These are phyloP conservation scores for Aureobasidium vineae DNA, from an alignment of 2,329 filamentous ascomycete genomes.

Conservation along the genomic window DNA sequence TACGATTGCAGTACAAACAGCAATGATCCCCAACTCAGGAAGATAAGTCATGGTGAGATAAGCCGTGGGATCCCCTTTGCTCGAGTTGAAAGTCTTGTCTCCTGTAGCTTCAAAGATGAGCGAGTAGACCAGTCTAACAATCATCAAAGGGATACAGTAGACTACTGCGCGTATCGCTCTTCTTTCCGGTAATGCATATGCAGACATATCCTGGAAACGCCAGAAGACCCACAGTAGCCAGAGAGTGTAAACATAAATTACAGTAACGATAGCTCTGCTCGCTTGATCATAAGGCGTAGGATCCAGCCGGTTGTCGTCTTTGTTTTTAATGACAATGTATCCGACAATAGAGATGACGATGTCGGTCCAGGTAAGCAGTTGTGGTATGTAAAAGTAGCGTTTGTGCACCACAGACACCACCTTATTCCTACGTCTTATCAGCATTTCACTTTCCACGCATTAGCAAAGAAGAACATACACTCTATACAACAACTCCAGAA, in stretches of 20 bases:
- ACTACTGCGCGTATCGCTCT: background rate
- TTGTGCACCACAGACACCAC: background rate
- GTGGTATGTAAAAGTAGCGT: background rate
- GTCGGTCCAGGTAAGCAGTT: background rate
- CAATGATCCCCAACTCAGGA: background rate
- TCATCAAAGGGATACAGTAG: background rate
- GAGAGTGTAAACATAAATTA: background rate
- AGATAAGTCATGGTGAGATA: slow-evolving; percentile 7
- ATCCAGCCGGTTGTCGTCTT: background rate
- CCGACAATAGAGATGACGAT: background rate
- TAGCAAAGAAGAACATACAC: background rate
- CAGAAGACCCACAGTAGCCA: background rate
- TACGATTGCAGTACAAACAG: background rate
- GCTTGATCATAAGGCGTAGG: background rate
- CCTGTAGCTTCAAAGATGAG: slow-evolving; percentile 1
- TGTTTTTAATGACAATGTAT: background rate
- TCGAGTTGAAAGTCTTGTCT: background rate
- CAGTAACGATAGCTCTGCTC: background rate
- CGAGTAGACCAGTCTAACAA: background rate
- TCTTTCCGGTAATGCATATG: background rate
- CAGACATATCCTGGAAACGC: background rate
- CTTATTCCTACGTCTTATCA: background rate
- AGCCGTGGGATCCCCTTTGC: background rate
- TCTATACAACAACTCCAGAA: background rate
- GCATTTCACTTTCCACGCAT: no score